These are phyloP conservation scores for Eragrostis tef DNA, from an alignment of 202 grass and related monocot species.

Conservation along the genomic window DNA sequence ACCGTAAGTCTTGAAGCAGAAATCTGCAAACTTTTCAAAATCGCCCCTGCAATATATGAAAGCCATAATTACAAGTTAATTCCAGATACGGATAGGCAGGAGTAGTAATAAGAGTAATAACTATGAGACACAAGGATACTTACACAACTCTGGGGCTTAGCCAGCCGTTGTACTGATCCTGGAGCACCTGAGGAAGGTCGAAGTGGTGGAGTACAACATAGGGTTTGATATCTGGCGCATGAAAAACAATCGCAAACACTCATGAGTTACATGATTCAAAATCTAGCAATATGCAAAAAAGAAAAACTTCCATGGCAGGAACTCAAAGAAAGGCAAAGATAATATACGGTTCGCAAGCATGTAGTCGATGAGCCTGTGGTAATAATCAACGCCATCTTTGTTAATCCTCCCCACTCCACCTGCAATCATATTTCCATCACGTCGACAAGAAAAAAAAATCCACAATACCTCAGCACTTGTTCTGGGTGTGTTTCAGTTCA, in stretches of 20 bases:
- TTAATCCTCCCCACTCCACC: conserved; percentile 72
- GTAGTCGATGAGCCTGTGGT: conserved; percentile 78
- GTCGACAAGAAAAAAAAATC: background rate
- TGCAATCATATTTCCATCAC: background rate
- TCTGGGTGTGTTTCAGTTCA: background rate
- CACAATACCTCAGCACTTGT: background rate
- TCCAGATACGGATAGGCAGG: no score
- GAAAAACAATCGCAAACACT: background rate
- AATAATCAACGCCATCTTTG: conserved; percentile 77
- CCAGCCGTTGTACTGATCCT: conserved; percentile 75
- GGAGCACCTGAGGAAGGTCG: conserved; percentile 86
- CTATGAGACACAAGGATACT: conserved; percentile 28
- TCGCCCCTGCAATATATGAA: conserved; percentile 39
- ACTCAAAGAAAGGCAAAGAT: background rate
- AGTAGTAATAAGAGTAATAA: background rate
- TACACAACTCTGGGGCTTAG: conserved; percentile 73
- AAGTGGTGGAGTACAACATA: conserved; percentile 81
- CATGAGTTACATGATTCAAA: background rate
- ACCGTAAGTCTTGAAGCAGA: conserved; percentile 63
- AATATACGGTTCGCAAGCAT: conserved; percentile 59
- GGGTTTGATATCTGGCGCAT: conserved; percentile 63
- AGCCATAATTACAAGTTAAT: background rate
- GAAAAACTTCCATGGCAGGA: background rate
- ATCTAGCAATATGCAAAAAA: background rate
- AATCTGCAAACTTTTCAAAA: conserved; percentile 52